Evolutionary conservation across 495 filamentous ascomycete genomes (phyloP).

Genomic region (Schizothecium vesticola): DNA sequence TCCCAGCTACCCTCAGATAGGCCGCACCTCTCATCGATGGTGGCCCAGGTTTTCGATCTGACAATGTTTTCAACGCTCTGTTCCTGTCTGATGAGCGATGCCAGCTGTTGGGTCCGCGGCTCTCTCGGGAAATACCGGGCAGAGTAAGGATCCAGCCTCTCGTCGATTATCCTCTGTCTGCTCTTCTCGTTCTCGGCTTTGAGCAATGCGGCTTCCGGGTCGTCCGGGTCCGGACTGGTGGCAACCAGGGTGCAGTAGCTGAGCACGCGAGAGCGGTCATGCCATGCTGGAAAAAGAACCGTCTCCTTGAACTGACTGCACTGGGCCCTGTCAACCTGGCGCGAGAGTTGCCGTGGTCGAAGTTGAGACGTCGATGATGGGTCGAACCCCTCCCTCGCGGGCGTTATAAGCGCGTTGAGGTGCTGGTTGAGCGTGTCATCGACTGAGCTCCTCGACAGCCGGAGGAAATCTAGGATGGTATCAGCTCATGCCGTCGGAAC

Average conservation of each 20-base stretch:
- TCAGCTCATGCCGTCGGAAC: background rate
- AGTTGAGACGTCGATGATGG: slow-evolving; percentile 63
- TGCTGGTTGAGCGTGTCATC: slow-evolving; percentile 93
- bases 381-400: slow-evolving; percentile 66
- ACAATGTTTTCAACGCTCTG: slow-evolving; percentile 83
- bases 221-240: slow-evolving; percentile 78
- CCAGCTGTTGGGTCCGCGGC: slow-evolving; percentile 75
- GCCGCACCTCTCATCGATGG: slow-evolving; percentile 76
- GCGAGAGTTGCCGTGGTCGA: slow-evolving; percentile 47
- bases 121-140: slow-evolving; percentile 79
- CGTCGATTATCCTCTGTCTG: slow-evolving; percentile 74
- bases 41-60: slow-evolving; percentile 71
- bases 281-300: slow-evolving; percentile 86
- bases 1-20: slow-evolving; percentile 54
- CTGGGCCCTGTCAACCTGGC: slow-evolving; percentile 50
- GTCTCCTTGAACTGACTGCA: slow-evolving; percentile 72
- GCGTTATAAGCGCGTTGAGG: slow-evolving; percentile 83
- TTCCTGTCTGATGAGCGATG: slow-evolving; percentile 74
- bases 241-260: slow-evolving; percentile 89
- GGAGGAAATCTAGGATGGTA: slow-evolving; percentile 75
- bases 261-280: slow-evolving; percentile 75
- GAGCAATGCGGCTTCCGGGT: slow-evolving; percentile 69
- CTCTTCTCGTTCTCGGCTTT: slow-evolving; percentile 64
- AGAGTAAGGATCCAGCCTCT: slow-evolving; percentile 88
- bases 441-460: slow-evolving; percentile 73